These are phyloP conservation scores for Eucalyptus regnans DNA, from an alignment of 345 rosid genomes.

Conservation along the genomic window DNA sequence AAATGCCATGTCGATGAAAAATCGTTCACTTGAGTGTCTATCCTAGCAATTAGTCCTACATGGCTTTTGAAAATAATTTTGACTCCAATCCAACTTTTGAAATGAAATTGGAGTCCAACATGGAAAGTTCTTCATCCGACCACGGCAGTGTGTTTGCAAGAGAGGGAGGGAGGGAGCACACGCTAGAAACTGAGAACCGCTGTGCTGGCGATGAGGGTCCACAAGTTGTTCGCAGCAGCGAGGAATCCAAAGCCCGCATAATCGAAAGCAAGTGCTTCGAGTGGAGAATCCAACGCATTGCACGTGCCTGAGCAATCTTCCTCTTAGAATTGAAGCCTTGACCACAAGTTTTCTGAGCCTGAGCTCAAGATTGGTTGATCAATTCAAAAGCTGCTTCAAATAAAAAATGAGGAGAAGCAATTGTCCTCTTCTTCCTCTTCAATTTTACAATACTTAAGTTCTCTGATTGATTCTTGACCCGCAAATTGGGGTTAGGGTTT, in stretches of 20 bases:
- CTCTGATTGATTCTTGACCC: neutral
- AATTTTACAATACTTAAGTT: neutral
- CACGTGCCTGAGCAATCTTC: neutral
- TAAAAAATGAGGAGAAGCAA: fast-evolving
- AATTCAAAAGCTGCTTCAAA: neutral
- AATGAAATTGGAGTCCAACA: neutral
- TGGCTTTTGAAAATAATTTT: neutral
- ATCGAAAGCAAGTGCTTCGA: slow-evolving; percentile 31
- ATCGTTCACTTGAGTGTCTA: fast-evolving
- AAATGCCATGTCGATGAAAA: fast-evolving
- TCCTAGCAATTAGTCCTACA: fast-evolving
- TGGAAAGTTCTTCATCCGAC: neutral
- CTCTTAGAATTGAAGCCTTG: neutral
- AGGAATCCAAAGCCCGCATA: slow-evolving; percentile 26
- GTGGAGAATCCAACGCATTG: slow-evolving; percentile 13
- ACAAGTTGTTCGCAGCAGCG: slow-evolving; percentile 28
- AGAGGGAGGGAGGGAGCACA: neutral
- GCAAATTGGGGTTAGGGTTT: neutral
- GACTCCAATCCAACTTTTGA: fast-evolving
- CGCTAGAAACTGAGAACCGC: neutral
- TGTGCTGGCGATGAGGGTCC: slow-evolving; percentile 50
- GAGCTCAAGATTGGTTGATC: neutral
- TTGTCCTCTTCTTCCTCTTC: neutral
- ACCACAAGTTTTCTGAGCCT: neutral
- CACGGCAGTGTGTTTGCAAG: fast-evolving